Evolutionary conservation across 495 filamentous ascomycete species (phyloP).

Genomic region (Collariella sp.): DNA sequence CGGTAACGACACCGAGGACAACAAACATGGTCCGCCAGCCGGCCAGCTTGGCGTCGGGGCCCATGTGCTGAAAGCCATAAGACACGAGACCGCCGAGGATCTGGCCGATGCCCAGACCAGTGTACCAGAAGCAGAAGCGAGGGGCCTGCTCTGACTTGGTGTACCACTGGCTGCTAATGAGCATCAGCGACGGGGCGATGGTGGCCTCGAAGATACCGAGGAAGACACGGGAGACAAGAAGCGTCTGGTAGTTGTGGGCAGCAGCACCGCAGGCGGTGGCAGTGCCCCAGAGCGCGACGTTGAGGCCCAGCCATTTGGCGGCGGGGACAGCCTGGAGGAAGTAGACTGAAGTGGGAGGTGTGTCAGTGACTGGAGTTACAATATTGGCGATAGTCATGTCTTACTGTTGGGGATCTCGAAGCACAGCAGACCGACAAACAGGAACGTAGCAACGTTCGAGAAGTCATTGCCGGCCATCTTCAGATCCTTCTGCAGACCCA

Average conservation of each 20-base stretch:
- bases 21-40: slow-evolving; percentile 60
- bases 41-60: slow-evolving; percentile 30
- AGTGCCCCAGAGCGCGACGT: slow-evolving; percentile 45
- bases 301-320: slow-evolving; percentile 48
- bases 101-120: slow-evolving; percentile 52
- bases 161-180: slow-evolving; percentile 51
- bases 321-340: slow-evolving; percentile 46
- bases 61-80: slow-evolving; percentile 52
- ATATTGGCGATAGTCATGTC: background rate
- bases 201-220: slow-evolving; percentile 56
- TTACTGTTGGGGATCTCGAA: slow-evolving; percentile 32
- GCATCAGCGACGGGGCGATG: slow-evolving; percentile 50
- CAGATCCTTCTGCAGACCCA: slow-evolving; percentile 28
- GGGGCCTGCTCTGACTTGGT: slow-evolving; percentile 53
- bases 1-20: slow-evolving; percentile 46
- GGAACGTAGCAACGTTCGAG: slow-evolving; percentile 29
- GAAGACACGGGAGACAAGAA: slow-evolving; percentile 44
- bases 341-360: slow-evolving; percentile 21
- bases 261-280: slow-evolving; percentile 34
- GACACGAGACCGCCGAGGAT: slow-evolving; percentile 55
- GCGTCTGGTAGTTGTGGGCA: slow-evolving; percentile 26
- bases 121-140: slow-evolving; percentile 58
- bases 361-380: background rate
- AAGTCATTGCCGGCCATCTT: slow-evolving; percentile 31
- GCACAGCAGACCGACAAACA: slow-evolving; percentile 27